Evolutionary conservation across 2,329 filamentous ascomycete genomes (phyloP).

Genomic region (Sordariomycetes sp.): DNA sequence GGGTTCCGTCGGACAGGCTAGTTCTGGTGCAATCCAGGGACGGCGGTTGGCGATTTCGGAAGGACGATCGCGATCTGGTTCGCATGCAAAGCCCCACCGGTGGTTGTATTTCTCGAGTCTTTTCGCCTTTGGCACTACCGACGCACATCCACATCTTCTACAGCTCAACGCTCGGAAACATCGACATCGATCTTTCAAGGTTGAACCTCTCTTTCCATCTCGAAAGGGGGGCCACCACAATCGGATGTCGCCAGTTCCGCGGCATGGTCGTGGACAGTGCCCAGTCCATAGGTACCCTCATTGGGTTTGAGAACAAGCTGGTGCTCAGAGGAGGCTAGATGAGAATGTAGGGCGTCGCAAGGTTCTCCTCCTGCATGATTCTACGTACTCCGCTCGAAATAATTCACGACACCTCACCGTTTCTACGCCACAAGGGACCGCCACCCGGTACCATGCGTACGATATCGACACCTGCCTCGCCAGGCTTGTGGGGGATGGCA

Average conservation of each 20-base stretch:
- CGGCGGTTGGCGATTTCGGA: constrained; percentile 11
- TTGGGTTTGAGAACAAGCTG: constrained; percentile 38
- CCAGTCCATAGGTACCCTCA: constrained; percentile 34
- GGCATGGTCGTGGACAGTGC: constrained; percentile 35
- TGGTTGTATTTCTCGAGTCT: background rate
- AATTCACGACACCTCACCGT: constrained; percentile 3
- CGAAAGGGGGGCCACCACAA: constrained; percentile 7
- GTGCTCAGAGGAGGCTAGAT: constrained; percentile 21
- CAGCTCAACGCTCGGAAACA: background rate
- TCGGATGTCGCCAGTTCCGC: constrained; percentile 36
- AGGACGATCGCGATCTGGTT: background rate
- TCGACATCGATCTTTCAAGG: constrained; percentile 32
- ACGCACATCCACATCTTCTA: background rate
- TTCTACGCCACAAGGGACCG: too few relatives aligned
- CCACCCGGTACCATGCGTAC: constrained; percentile 36
- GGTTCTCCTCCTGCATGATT: constrained; percentile 26
- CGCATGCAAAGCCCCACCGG: background rate
- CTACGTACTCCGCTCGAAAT: constrained; percentile 9
- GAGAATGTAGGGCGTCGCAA: constrained; percentile 18
- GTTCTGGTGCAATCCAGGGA: constrained; percentile 7
- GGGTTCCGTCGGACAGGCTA: constrained; percentile 12
- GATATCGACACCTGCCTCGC: constrained; percentile 36
- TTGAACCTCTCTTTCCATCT: constrained; percentile 36
- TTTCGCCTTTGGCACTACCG: background rate
- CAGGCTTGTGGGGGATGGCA: constrained; percentile 37